Evolutionary conservation across 352 stramenopile genomes (phyloP), one percentile per base, ranked within the genome.

Genomic region (Pythium diclinum): DNA sequence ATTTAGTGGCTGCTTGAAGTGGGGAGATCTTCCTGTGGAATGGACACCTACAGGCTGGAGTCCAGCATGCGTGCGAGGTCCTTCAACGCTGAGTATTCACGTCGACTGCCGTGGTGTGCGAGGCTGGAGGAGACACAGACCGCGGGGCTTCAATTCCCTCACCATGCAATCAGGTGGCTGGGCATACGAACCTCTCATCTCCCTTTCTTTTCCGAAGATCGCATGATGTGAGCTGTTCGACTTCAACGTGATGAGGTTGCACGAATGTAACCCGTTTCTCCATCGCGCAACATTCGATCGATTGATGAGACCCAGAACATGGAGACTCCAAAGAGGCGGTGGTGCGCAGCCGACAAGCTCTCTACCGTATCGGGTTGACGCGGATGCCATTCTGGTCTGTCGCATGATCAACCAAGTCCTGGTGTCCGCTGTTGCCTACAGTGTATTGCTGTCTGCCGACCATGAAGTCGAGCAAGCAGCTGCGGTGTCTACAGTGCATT

Each of bases 161-260:
- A 23, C 40, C 4, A 14, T 47, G 19, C 16, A 47, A 47, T 6
- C 14, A 23, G 16, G 40, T 47, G 40, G 40, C 6, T 10, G 6
- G 36, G 0, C 36, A 13, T 13, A 42, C 16, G 36, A 13, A 4
- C 9, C 36, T 28, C 46, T 32, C 46, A 53, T 53, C 46, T 21
- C 21, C 48, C 21, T n/a, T 36, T 33, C 19, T 8, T 0, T 55
- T 36, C 48, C 10, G 11, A 55, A 55, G 48, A 55, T 55, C 48
- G 48, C 48, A 25, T 48, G 14, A 21, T n/a, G 40, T 16, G 40
- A n/a, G 40, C 6, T 28, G 7, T 14, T 21, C 16, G 48, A 55
- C 48, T 55, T 55, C 48, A 55, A 55, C 48, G 28, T 55, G 10
- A 25, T 36, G 48, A 55, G 48, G 48, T 55, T 36, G 48, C 48